A percentile compares a stretch with the other conserved stretches of the same genome.
These are phyloP conservation scores for Takakia lepidozioides DNA, from an alignment of 225 moss, liverwort and hornwort species.

Conservation along the genomic window DNA sequence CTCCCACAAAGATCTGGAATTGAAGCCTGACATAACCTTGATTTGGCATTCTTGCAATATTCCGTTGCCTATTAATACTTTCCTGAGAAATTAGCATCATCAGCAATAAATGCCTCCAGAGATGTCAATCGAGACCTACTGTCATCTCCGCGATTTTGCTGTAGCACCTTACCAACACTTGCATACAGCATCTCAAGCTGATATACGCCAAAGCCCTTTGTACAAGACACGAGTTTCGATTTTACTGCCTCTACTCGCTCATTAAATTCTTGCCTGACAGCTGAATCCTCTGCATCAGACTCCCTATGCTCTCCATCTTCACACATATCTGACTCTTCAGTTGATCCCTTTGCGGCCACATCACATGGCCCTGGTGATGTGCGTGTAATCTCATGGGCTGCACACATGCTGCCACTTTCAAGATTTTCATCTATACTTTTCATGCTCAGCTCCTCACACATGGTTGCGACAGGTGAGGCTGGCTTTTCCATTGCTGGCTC, in stretches of 20 bases:
- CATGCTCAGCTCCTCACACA: slow-evolving; percentile 16
- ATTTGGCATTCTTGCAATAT: no score
- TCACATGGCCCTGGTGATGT: slow-evolving; percentile 12
- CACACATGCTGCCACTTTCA: slow-evolving; percentile 15
- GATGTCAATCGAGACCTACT: slow-evolving; percentile 34
- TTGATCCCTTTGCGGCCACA: slow-evolving; percentile 13
- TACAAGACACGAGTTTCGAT: slow-evolving; percentile 36
- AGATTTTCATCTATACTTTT: slow-evolving; percentile 23
- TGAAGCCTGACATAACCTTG: no score
- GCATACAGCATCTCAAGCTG: slow-evolving; percentile 77
- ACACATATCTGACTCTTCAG: slow-evolving; percentile 18
- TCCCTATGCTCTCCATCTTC: slow-evolving; percentile 21
- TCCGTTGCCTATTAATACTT: no score
- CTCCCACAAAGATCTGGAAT: no score
- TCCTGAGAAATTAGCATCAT: slow-evolving; percentile 31
- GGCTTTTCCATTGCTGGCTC: slow-evolving; percentile 23
- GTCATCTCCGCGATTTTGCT: slow-evolving; percentile 30
- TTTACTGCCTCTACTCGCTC: slow-evolving; percentile 38
- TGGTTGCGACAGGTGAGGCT: slow-evolving; percentile 19
- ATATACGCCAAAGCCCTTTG: slow-evolving; percentile 57
- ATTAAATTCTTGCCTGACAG: slow-evolving; percentile 29
- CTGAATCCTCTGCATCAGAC: slow-evolving; percentile 16
- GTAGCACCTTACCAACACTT: slow-evolving; percentile 42
- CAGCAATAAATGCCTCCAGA: slow-evolving; percentile 35
- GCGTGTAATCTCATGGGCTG: slow-evolving; percentile 7